phyloP scores from a whole-genome alignment of 2,329 filamentous ascomycete genomes.

The Nothopassalora personata region DNA sequence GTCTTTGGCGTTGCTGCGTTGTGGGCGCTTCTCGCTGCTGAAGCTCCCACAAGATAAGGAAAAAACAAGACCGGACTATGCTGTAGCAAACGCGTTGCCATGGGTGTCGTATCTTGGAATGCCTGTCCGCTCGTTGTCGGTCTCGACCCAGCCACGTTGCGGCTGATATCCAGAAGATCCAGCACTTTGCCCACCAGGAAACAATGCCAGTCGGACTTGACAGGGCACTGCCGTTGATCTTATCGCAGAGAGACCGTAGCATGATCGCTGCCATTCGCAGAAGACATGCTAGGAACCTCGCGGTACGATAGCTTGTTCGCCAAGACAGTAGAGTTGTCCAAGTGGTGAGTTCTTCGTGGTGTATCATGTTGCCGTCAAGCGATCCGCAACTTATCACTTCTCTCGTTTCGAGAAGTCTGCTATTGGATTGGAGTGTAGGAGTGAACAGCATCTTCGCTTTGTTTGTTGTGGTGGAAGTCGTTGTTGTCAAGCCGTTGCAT shows the following conservation, averaged over 20 bases:
- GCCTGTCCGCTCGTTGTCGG: background rate
- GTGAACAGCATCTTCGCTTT: background rate
- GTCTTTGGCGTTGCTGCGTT: background rate
- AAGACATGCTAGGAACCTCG: background rate
- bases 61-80: background rate
- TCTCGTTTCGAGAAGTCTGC: background rate
- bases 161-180: background rate
- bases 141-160: background rate
- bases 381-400: too few relatives aligned
- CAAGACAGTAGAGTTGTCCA: background rate
- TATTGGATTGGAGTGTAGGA: too few relatives aligned
- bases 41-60: background rate
- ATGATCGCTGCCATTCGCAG: background rate
- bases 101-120: background rate
- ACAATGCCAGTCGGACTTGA: background rate
- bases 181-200: background rate
- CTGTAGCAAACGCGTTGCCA: background rate
- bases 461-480: background rate
- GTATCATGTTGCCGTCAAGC: background rate
- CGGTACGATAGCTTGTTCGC: background rate
- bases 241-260: background rate
- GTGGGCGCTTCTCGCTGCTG: background rate
- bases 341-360: background rate
- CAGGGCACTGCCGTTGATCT: background rate
- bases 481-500: background rate